Percentiles rank a stretch among this genome's conserved stretches.
These are phyloP conservation scores for Sutorius eximius DNA, from an alignment of 1,284 basidiomycete species.

Conservation along the genomic window DNA sequence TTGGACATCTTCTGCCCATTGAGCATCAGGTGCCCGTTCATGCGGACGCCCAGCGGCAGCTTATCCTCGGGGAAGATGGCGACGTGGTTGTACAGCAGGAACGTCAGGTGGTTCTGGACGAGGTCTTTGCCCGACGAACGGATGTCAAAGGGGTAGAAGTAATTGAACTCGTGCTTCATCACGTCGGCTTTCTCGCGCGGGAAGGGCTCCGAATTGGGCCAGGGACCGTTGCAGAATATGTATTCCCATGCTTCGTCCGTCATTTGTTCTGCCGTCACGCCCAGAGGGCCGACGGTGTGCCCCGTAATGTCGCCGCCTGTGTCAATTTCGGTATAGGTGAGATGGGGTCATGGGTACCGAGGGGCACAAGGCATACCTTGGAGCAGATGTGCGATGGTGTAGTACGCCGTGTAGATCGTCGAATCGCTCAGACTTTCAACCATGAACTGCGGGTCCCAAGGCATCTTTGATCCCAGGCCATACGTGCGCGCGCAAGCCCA, in stretches of 20 bases:
- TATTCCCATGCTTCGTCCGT: conserved; percentile 99
- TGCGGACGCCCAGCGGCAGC: conserved; percentile 90
- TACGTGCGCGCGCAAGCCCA: conserved; percentile 99
- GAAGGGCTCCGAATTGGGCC: conserved; percentile 69
- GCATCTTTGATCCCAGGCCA: conserved; percentile 93
- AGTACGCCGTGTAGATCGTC: conserved; percentile 99
- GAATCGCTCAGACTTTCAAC: conserved; percentile 98
- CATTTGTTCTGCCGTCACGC: conserved; percentile 88
- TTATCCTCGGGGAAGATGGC: conserved; percentile 94
- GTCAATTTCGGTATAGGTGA: background rate
- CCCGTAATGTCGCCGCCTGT: conserved; percentile 77
- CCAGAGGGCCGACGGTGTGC: conserved; percentile 76
- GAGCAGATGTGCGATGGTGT: conserved; percentile 89
- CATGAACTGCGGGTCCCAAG: conserved; percentile 96
- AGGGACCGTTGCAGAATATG: conserved; percentile 77
- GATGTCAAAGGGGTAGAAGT: conserved; percentile 99
- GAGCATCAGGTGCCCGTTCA: conserved; percentile 96
- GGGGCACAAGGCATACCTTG: conserved; percentile 56
- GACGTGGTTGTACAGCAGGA: conserved; percentile 92
- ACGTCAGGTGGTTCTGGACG: conserved; percentile 95
- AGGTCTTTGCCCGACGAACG: conserved; percentile 99
- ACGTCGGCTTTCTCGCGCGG: conserved; percentile 77
- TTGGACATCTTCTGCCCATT: conserved; percentile 99
- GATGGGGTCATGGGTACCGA: background rate
- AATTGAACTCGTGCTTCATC: conserved; percentile 90